Base-by-base conservation (phyloP, 2,329 filamentous ascomycete species). In the Rhynchosporium secalis region DNA sequence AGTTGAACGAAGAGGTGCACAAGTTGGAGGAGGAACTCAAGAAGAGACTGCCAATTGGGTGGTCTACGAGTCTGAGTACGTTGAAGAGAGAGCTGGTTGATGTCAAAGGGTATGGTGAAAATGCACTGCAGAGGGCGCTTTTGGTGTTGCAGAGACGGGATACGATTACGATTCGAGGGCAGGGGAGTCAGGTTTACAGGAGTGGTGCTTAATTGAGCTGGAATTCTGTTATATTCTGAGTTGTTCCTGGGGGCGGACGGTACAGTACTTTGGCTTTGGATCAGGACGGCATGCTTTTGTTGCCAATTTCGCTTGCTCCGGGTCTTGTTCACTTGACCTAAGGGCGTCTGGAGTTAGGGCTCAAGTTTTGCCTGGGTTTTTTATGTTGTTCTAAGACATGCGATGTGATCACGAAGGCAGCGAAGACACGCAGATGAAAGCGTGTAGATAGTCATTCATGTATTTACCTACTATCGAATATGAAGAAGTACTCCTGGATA, bases 51-150 rank as follows among this genome's bases (percentile, higher is more conserved):
- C 93, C 95, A 0, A 95, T 99, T 69, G 95, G 95, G 26, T 99
- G 94, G 91, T 95, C 90, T 72, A 96, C 94, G 1, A 96, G 90
- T 72, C 77, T 98, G 62, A 90, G 91, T 0, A 96, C 91, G 1
- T 78, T 99, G 67, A 86, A 90, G 66, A 84, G 91, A 51, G 95
- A 99, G 75, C 93, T 99, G 81, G 92, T 96, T 4, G 92, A 96
- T 72, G 88, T 89, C 13, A 92, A 93, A 75, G 92, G 92, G 0
- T 98, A 94, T 76, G 92, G 86, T 66, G 95, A 98, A 76, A 88
- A 92, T 74, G 88, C 87, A 15, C 81, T 99, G 36, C 93, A 93
- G 68, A 81, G 94, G 69, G 91, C 94, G 0, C 75, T 99, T 70
- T 87, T 94, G 78, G 85, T 98, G 15, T 77, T 99, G 77, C 91